phyloP scores from a whole-genome alignment of 768 basidiomycete genomes.

The Strobilomyces confusus region DNA sequence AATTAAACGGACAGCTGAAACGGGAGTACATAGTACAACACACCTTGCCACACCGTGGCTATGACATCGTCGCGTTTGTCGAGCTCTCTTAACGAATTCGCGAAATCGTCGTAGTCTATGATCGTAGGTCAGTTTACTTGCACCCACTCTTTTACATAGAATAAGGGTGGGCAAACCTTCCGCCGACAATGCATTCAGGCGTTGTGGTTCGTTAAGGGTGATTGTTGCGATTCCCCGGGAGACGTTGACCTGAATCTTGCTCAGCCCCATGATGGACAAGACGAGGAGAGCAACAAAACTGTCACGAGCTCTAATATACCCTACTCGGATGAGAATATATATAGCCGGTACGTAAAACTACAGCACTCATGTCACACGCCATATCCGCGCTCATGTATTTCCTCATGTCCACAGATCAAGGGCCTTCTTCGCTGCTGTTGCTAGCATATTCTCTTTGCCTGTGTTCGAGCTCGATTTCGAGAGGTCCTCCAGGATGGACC shows the following conservation, averaged over 20 bases:
- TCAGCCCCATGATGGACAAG: conserved; percentile 34
- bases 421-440: conserved; percentile 38
- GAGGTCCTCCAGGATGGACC: conserved; percentile 50
- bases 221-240: conserved; percentile 63
- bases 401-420: conserved; percentile 38
- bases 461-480: conserved; percentile 32
- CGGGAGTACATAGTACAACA: background rate
- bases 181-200: conserved; percentile 55
- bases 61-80: conserved; percentile 58
- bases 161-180: conserved; percentile 33
- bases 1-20: background rate
- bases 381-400: background rate
- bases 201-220: conserved; percentile 56
- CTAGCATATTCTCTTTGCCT: conserved; percentile 34
- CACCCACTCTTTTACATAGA: background rate
- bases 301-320: background rate
- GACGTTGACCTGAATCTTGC: conserved; percentile 45
- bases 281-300: background rate
- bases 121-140: background rate
- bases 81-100: conserved; percentile 53
- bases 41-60: conserved; percentile 68
- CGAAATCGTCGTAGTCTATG: conserved; percentile 60
- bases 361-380: background rate
- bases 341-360: conserved; percentile 3
- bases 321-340: background rate